Evolutionary conservation across 2,329 filamentous ascomycete genomes (phyloP).

Genomic region (Colletotrichum tropicicola): DNA sequence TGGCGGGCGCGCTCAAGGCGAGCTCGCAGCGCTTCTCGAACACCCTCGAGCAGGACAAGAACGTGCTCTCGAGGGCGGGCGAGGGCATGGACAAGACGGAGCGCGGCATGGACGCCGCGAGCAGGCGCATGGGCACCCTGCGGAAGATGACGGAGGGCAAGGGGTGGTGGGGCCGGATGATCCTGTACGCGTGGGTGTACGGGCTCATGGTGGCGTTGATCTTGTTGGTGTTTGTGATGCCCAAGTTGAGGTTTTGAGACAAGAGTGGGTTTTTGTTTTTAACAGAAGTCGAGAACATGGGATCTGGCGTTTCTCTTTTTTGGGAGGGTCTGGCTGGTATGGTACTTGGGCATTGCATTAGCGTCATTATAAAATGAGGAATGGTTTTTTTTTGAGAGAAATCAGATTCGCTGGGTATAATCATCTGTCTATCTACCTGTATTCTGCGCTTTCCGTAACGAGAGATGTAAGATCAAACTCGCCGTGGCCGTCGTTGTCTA

Average conservation of each 20-base stretch:
- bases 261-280: no score
- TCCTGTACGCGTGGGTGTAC: slow-evolving; percentile 86
- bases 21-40: slow-evolving; percentile 77
- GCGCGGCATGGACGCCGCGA: slow-evolving; percentile 78
- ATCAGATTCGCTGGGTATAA: neutral
- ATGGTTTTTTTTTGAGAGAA: neutral
- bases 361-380: slow-evolving; percentile 2
- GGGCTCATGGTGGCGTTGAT: slow-evolving; percentile 82
- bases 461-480: neutral
- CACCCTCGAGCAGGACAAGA: slow-evolving; percentile 76
- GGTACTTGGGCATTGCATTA: neutral
- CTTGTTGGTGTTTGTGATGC: slow-evolving; percentile 83
- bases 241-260: slow-evolving; percentile 85
- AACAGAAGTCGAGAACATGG: no score
- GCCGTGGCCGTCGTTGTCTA: neutral
- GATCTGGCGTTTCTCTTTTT: no score
- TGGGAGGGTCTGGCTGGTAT: neutral
- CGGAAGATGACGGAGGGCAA: slow-evolving; percentile 85
- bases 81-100: slow-evolving; percentile 82
- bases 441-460: neutral
- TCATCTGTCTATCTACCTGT: neutral
- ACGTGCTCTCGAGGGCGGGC: slow-evolving; percentile 75
- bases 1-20: slow-evolving; percentile 81
- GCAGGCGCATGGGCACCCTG: slow-evolving; percentile 79
- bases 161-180: slow-evolving; percentile 85